A percentile compares a stretch with the other conserved stretches of the same genome.
Conservation (phyloP, 2,329 filamentous ascomycete species). For the Colletotrichum horii region DNA sequence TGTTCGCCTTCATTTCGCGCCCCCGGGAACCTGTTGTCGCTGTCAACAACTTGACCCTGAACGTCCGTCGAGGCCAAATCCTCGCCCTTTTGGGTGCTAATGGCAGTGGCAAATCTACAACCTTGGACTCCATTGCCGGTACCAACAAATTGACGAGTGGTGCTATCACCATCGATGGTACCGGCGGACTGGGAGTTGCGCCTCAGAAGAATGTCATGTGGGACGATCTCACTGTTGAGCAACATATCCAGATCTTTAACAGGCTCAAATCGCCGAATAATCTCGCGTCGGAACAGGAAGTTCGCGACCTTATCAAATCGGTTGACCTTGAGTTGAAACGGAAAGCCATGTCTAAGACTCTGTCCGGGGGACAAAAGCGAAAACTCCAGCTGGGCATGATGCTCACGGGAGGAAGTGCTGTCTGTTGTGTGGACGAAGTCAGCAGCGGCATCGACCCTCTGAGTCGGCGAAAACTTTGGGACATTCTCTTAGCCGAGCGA, state of each 20-base stretch:
- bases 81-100: constrained; percentile 88
- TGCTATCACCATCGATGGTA: constrained; percentile 76
- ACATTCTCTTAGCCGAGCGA: constrained; percentile 86
- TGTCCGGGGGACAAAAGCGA: constrained; percentile 90
- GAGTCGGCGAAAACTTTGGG: constrained; percentile 89
- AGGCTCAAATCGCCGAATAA: constrained; percentile 71
- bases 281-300: constrained; percentile 61
- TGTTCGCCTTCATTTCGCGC: constrained; percentile 51
- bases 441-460: constrained; percentile 88
- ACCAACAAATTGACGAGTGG: constrained; percentile 79
- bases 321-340: constrained; percentile 81
- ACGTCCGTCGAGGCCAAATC: constrained; percentile 79
- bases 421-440: constrained; percentile 93
- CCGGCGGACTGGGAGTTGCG: constrained; percentile 82
- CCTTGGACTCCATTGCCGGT: constrained; percentile 85
- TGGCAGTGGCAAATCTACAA: constrained; percentile 89
- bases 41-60: constrained; percentile 75
- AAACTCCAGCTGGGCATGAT: constrained; percentile 95
- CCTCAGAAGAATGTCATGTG: constrained; percentile 95
- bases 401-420: constrained; percentile 86
- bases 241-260: constrained; percentile 87
- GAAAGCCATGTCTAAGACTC: constrained; percentile 73
- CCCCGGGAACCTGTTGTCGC: constrained; percentile 75
- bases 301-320: constrained; percentile 67
- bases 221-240: constrained; percentile 84